phyloP scores from a whole-genome alignment of 495 filamentous ascomycete genomes.

The Hypomontagnella monticulosa region DNA sequence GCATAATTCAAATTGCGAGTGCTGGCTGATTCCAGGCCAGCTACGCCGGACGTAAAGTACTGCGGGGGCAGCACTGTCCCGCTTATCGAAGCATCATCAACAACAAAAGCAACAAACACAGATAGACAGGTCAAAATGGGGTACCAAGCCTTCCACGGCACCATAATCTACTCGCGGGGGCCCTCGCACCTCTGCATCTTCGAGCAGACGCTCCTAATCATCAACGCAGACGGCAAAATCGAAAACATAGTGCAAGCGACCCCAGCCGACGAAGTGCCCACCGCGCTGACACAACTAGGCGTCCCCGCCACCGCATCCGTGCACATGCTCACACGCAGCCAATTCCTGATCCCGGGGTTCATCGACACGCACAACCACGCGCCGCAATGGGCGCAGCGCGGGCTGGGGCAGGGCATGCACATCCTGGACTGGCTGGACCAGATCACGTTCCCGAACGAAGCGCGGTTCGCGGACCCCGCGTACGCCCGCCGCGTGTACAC shows the following conservation, averaged over 20 bases:
- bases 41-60: too few species aligned
- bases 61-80: too few species aligned
- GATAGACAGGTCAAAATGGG: constrained; percentile 14
- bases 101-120: not conserved
- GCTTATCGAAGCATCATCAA: too few species aligned
- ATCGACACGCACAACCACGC: constrained; percentile 74
- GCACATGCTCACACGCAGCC: constrained; percentile 55
- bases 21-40: too few species aligned
- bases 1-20: too few species aligned
- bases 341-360: constrained; percentile 70
- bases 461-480: constrained; percentile 61
- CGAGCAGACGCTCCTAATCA: constrained; percentile 56
- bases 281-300: constrained; percentile 5
- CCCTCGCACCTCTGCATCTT: constrained; percentile 56
- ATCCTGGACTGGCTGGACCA: constrained; percentile 68
- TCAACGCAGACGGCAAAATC: constrained; percentile 57
- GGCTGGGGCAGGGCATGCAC: constrained; percentile 65
- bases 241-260: constrained; percentile 39
- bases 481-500: constrained; percentile 65
- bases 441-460: constrained; percentile 71
- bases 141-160: constrained; percentile 59
- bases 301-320: constrained; percentile 34
- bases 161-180: constrained; percentile 60
- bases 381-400: constrained; percentile 70
- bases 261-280: constrained; percentile 9